Conservation (phyloP, 2,329 filamentous ascomycete species). For the Alternaria sp. region DNA sequence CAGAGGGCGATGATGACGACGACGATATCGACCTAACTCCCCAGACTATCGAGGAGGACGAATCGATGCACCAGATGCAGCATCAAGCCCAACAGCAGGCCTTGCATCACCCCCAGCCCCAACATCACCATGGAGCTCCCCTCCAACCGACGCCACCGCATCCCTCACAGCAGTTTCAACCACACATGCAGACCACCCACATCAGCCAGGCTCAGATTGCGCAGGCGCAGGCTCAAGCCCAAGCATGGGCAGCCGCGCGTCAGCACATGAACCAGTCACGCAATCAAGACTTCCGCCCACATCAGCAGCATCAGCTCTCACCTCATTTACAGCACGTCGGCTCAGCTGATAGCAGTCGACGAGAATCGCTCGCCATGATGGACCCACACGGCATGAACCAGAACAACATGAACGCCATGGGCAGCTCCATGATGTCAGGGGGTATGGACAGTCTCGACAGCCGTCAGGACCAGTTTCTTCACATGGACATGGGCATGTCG, state of each 20-base stretch:
- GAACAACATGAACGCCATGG: conserved; percentile 21
- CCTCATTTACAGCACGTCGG: conserved; percentile 40
- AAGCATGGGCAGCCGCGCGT: conserved; percentile 45
- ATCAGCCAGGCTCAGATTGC: conserved; percentile 42
- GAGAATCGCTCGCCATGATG: conserved; percentile 42
- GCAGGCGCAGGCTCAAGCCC: conserved; percentile 36
- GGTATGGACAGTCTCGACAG: conserved; percentile 48
- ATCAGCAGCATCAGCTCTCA: conserved; percentile 41
- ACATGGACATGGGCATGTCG: conserved; percentile 45
- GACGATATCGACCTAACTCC: conserved; percentile 44
- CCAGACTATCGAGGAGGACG: conserved; percentile 38
- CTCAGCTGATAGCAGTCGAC: conserved; percentile 43
- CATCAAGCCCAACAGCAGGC: conserved; percentile 16
- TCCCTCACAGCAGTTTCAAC: conserved; percentile 34
- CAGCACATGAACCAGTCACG: conserved; percentile 51
- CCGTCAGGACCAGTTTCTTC: conserved; percentile 44
- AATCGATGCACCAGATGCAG: conserved; percentile 29
- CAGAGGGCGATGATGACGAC: conserved; percentile 50
- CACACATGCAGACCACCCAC: conserved; percentile 40
- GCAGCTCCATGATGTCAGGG: conserved; percentile 31
- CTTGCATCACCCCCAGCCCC: conserved; percentile 20
- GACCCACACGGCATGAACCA: conserved; percentile 39
- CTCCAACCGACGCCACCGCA: conserved; percentile 45
- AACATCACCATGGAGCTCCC: conserved; percentile 34
- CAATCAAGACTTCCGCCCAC: conserved; percentile 43